Conservation (phyloP, 2,329 filamentous ascomycete species). For the Fusarium penzigii region DNA sequence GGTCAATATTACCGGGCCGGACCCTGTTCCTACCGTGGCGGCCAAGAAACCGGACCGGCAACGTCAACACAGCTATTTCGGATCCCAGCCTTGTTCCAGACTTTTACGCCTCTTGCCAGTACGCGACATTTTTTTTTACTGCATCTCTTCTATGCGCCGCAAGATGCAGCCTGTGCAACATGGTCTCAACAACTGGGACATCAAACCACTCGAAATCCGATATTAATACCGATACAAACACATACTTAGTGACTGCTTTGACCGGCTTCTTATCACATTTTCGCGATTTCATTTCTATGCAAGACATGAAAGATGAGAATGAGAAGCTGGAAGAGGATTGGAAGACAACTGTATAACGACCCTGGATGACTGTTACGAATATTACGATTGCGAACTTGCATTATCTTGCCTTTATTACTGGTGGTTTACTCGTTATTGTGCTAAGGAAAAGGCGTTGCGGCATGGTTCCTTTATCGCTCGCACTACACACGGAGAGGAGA, state of each 20-base stretch:
- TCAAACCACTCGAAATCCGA: background rate
- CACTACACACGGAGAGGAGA: constrained; percentile 9
- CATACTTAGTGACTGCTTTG: background rate
- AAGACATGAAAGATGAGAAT: background rate
- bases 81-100: constrained; percentile 4
- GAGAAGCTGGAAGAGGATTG: constrained; percentile 1
- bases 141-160: constrained; percentile 5
- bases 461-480: constrained; percentile 6
- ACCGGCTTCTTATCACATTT: background rate
- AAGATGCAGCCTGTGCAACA: background rate
- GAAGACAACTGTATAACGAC: constrained; percentile 27
- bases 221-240: background rate
- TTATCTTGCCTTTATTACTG: constrained; percentile 23
- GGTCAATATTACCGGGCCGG: background rate
- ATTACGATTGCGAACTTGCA: constrained; percentile 26
- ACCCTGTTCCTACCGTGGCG: constrained; percentile 6
- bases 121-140: constrained; percentile 3
- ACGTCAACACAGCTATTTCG: constrained; percentile 6
- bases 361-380: constrained; percentile 32
- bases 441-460: constrained; percentile 31
- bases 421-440: constrained; percentile 25
- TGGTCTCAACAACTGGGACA: too few relatives aligned
- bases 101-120: background rate
- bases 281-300: background rate
- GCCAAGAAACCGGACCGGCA: constrained; percentile 8